A percentile compares a stretch with the other conserved stretches of the same genome.
Evolutionary conservation across 352 stramenopile species (phyloP).

Genomic region (Albugo laibachii): DNA sequence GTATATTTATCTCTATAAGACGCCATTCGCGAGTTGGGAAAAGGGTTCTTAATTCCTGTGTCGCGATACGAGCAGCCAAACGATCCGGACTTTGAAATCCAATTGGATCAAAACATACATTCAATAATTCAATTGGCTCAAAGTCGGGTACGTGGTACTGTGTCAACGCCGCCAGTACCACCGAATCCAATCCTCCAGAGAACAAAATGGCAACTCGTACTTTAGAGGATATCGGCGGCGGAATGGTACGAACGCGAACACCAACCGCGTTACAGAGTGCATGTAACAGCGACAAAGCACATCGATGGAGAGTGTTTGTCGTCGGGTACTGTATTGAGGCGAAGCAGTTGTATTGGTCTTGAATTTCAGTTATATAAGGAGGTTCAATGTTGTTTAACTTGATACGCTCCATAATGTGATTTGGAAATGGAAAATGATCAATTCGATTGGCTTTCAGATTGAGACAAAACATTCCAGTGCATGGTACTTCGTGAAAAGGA

Average conservation of each 20-base stretch:
- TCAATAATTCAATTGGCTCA: conserved; percentile 84
- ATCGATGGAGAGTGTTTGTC: conserved; percentile 4
- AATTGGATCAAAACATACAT: conserved; percentile 85
- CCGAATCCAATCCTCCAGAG: conserved; percentile 92
- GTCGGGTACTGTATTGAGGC: neutral
- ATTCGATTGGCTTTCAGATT: conserved; percentile 15
- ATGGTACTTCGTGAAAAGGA: conserved; percentile 46
- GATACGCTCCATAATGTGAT: neutral
- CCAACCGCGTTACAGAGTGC: conserved; percentile 65
- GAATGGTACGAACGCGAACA: conserved; percentile 56
- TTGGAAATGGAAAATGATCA: neutral
- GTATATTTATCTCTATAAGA: conserved; percentile 73
- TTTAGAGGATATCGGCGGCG: conserved; percentile 1
- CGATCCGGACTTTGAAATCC: conserved; percentile 76
- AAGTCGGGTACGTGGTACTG: conserved; percentile 38
- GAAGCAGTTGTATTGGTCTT: conserved; percentile 2
- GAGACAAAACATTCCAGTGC: conserved; percentile 54
- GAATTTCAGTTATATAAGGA: conserved; percentile 6
- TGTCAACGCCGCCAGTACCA: conserved; percentile 83
- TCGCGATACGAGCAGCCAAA: conserved; percentile 62
- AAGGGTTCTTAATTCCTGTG: conserved; percentile 55
- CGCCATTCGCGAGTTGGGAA: conserved; percentile 74
- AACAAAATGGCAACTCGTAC: conserved; percentile 82
- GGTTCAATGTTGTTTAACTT: neutral
- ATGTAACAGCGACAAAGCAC: conserved; percentile 25